Evolutionary conservation across 2,329 filamentous ascomycete genomes (phyloP).

Genomic region (Acarospora socialis): DNA sequence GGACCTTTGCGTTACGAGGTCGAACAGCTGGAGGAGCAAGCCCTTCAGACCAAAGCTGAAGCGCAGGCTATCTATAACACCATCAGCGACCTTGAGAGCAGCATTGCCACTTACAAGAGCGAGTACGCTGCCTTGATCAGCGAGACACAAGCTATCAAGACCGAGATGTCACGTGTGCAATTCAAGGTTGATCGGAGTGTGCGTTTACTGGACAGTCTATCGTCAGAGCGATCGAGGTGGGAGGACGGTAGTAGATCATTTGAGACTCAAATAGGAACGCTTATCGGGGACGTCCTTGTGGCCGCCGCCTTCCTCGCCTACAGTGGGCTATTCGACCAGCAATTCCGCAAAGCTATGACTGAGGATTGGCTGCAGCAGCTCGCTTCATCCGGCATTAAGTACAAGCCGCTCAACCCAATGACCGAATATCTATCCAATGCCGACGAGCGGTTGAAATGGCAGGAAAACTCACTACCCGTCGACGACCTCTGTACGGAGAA

Average conservation of each 20-base stretch:
- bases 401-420: constrained; percentile 85
- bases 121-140: constrained; percentile 94
- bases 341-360: constrained; percentile 93
- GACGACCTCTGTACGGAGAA: constrained; percentile 98
- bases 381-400: constrained; percentile 79
- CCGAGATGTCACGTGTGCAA: constrained; percentile 89
- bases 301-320: constrained; percentile 97
- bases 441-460: constrained; percentile 89
- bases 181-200: constrained; percentile 98
- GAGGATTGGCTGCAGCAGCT: constrained; percentile 96
- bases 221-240: constrained; percentile 86
- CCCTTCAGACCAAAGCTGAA: constrained; percentile 82
- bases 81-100: constrained; percentile 69
- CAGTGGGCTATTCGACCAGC: constrained; percentile 92
- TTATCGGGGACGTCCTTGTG: constrained; percentile 88
- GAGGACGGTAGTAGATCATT: constrained; percentile 96
- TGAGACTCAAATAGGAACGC: constrained; percentile 90
- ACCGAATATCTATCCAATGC: constrained; percentile 95
- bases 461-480: constrained; percentile 81
- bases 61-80: constrained; percentile 83
- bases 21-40: constrained; percentile 68
- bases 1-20: constrained; percentile 89
- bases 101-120: constrained; percentile 87
- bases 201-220: constrained; percentile 81
- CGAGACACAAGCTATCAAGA: constrained; percentile 92